These are phyloP conservation scores for Dalechampia spathulata DNA, from an alignment of 441 rosid species.

Conservation along the genomic window DNA sequence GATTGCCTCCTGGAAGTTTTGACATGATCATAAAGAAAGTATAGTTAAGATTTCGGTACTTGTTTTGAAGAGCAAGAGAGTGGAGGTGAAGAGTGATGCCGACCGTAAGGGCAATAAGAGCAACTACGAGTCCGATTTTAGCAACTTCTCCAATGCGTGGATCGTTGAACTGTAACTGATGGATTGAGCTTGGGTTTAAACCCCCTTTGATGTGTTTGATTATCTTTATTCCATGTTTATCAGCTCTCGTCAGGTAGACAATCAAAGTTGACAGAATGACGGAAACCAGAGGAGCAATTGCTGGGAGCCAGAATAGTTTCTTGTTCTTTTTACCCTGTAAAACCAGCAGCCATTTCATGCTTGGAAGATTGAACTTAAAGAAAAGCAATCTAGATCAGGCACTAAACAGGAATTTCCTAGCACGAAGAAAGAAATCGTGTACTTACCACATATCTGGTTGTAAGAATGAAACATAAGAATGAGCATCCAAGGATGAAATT, in stretches of 20 bases:
- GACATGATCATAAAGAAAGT: no score
- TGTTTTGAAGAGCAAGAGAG: not conserved
- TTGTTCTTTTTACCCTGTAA: conserved; percentile 58
- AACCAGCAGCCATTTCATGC: not conserved
- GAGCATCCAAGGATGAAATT: conserved; percentile 49
- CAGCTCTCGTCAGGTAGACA: conserved; percentile 75
- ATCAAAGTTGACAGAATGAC: conserved; percentile 60
- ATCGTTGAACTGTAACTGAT: conserved; percentile 48
- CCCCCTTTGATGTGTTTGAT: conserved; percentile 76
- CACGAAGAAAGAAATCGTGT: not conserved
- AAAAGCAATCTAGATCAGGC: no score
- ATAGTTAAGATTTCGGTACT: no score
- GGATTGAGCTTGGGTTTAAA: conserved; percentile 66
- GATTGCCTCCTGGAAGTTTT: conserved; percentile 93
- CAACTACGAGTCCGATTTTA: conserved; percentile 57
- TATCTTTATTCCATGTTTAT: conserved; percentile 72
- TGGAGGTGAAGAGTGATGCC: not conserved
- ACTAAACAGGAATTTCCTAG: no score
- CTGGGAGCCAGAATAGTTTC: conserved; percentile 81
- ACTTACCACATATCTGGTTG: conserved; percentile 60
- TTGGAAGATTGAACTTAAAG: not conserved
- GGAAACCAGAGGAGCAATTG: conserved; percentile 72
- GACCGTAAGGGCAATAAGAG: conserved; percentile 70
- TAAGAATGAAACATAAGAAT: conserved; percentile 58
- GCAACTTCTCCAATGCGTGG: conserved; percentile 56